Evolutionary conservation across 169 alveolate species (phyloP).

Genomic region (Babesia bigemina): DNA sequence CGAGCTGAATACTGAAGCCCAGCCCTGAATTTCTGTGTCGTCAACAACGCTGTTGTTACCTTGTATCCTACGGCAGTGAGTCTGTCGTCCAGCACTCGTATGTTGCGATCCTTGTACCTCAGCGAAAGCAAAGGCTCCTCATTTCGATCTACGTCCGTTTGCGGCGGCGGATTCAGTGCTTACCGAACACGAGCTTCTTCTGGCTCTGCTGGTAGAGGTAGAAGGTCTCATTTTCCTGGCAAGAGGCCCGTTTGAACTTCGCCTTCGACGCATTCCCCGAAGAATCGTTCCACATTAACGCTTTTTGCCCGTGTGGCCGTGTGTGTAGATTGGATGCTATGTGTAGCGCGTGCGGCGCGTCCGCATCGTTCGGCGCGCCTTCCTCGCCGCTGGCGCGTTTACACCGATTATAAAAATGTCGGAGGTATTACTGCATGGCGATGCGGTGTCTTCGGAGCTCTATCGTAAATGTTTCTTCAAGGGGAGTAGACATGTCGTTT

Average conservation of each 20-base stretch:
- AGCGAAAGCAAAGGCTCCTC: slow-evolving; percentile 32
- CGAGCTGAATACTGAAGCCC: slow-evolving; percentile 56
- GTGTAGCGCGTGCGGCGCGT: slow-evolving; percentile 6
- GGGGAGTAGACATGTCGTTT: slow-evolving; percentile 66
- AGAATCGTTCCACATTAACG: neutral
- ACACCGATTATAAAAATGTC: slow-evolving; percentile 19
- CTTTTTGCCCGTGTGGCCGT: neutral
- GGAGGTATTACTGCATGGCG: slow-evolving; percentile 7
- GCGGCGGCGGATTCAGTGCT: neutral
- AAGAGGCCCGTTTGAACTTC: neutral
- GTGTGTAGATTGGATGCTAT: neutral
- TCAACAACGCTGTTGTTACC: slow-evolving; percentile 4
- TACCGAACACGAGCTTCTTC: neutral
- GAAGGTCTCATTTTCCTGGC: neutral
- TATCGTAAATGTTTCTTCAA: slow-evolving; percentile 63
- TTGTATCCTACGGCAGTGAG: slow-evolving; percentile 53
- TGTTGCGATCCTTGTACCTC: slow-evolving; percentile 47
- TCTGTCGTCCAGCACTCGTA: slow-evolving; percentile 31
- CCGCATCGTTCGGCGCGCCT: neutral
- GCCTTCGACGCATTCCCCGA: neutral
- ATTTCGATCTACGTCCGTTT: slow-evolving; percentile 17
- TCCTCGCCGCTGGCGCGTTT: neutral
- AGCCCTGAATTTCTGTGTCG: slow-evolving; percentile 25
- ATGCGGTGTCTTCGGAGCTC: slow-evolving; percentile 13
- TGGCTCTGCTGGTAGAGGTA: neutral